These are phyloP conservation scores for Cryomyces minteri DNA, from an alignment of 495 filamentous ascomycete species.

Conservation along the genomic window DNA sequence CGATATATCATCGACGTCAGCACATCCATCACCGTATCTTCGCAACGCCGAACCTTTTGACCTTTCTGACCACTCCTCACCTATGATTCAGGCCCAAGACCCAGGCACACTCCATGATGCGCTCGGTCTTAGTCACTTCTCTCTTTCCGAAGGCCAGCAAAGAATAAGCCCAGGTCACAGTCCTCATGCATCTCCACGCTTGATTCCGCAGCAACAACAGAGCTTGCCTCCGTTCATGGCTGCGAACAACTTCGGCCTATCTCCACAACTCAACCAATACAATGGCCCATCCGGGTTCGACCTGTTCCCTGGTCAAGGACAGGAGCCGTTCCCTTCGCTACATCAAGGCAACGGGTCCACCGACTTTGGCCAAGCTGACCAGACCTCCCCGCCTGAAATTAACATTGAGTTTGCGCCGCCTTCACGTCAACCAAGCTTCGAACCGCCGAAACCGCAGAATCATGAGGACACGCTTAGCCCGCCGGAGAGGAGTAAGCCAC, in stretches of 20 bases:
- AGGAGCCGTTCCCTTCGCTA: slow-evolving; percentile 38
- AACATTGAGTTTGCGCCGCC: slow-evolving; percentile 79
- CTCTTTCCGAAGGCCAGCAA: slow-evolving; percentile 53
- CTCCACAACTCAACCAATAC: slow-evolving; percentile 26
- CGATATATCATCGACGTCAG: slow-evolving; percentile 60
- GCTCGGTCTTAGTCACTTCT: slow-evolving; percentile 62
- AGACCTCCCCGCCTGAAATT: slow-evolving; percentile 74
- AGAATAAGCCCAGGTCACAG: slow-evolving; percentile 64
- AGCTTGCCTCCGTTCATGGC: slow-evolving; percentile 15
- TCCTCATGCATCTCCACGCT: slow-evolving; percentile 67
- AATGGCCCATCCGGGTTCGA: slow-evolving; percentile 29
- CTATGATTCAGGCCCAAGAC: slow-evolving; percentile 62
- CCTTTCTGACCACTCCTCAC: slow-evolving; percentile 53
- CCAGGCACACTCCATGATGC: slow-evolving; percentile 55
- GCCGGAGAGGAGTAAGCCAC: slow-evolving; percentile 59
- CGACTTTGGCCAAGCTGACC: slow-evolving; percentile 50
- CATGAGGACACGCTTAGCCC: slow-evolving; percentile 59
- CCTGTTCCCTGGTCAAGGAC: slow-evolving; percentile 31
- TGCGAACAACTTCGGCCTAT: slow-evolving; percentile 29
- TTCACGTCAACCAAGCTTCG: slow-evolving; percentile 49
- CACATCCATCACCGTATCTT: slow-evolving; percentile 61
- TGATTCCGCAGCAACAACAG: slow-evolving; percentile 46
- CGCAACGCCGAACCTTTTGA: slow-evolving; percentile 69
- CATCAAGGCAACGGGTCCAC: slow-evolving; percentile 25
- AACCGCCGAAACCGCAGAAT: slow-evolving; percentile 46